Evolutionary conservation across 164 flowering plant genomes (phyloP), one percentile per base, ranked within the genome.

Genomic region (Amborella trichopoda): DNA sequence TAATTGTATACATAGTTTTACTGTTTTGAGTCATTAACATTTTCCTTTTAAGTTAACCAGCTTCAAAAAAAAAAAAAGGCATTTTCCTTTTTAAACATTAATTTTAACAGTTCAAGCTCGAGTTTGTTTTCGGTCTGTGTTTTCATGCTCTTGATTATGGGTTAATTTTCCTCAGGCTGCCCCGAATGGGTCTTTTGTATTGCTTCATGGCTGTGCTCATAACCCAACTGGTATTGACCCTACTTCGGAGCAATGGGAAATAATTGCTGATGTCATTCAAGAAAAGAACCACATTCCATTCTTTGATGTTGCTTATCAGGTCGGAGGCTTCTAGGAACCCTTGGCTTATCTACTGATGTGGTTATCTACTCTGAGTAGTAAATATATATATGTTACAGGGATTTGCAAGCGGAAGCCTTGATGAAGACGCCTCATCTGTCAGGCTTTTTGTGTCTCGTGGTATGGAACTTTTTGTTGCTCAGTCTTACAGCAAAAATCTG

Each of bases 201-300:
- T 91, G 65, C 94, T 91, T 64, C 98, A 91, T 70, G 96, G 96
- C 12, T 91, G 98, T 76, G 98, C 98, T 46, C 98, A 91, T 70
- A 91, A 91, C 67, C 98, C 98, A 48, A 91, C 98, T 56, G 98
- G 96, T 37, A 91, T 91, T 52, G 98, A 91, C 56, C 98, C 96
- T 56, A 86, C 93, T 53, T 81, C 81, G 33, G 94, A 76, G 28
- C 90, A 86, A 56, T 91, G 96, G 96, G 78, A 69, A 60, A 78
- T 65, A 65, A 83, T 91, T 65, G 96, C 96, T 58, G 96, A 91
- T 73, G 79, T 81, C 58, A 87, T 91, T 71, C 87, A 83, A 71
- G 93, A 86, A 68, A 91, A 81, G 76, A 83, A 75, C 50, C 96
- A 81, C 57, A 78, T 87, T 49, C 94, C 98, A 14, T 91, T 91